Base-by-base conservation (phyloP, 805 yeast genomes). In the Candida lessepsii region DNA sequence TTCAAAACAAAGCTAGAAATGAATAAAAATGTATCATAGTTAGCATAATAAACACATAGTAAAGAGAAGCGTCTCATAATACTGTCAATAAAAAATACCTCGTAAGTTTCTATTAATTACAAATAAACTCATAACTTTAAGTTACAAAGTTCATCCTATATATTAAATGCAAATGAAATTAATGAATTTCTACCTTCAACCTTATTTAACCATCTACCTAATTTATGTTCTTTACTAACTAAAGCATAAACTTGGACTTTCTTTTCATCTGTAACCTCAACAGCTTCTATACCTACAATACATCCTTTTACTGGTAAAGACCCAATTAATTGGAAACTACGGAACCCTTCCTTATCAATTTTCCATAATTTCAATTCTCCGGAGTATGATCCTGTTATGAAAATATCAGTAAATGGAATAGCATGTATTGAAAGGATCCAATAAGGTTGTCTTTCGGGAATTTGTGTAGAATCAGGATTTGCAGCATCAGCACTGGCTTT, bases 381-480 rank as follows among this genome's bases (percentile, higher is more conserved):
- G 54, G 80, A 76, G 82, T 87, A 85, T 2, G 98, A 90, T 1
- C 99, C 99, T 9, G 88, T 78, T 31, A 91, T 67, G 55, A 93
- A 87, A 5, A 87, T 61, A 56, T 93, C 89, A 9, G 90, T 76
- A 58, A 78, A 91, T 13, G 98, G 96, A 16, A 91, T 67, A 0
- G 96, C 87, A 51, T 81, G 73, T 8, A 91, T 60, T 1, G 89
- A 71, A 0, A 97, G 88, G 50, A 93, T 83, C 85, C 91, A 81
- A 52, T 83, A 84, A 19, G 98, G 96, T 42, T 77, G 83, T 11
- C 77, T 73, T 27, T 73, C 73, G 10, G 96, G 90, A n/a, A 84
- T 61, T 57, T 81, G 86, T 29, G 52, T 50, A 5, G 35, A 27
- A 28, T 14, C 45, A 74, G 82, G 45, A 75, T 82, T 16, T 2